Evolutionary conservation across 768 basidiomycete genomes (phyloP).

Genomic region (Macrocybe gigantea): DNA sequence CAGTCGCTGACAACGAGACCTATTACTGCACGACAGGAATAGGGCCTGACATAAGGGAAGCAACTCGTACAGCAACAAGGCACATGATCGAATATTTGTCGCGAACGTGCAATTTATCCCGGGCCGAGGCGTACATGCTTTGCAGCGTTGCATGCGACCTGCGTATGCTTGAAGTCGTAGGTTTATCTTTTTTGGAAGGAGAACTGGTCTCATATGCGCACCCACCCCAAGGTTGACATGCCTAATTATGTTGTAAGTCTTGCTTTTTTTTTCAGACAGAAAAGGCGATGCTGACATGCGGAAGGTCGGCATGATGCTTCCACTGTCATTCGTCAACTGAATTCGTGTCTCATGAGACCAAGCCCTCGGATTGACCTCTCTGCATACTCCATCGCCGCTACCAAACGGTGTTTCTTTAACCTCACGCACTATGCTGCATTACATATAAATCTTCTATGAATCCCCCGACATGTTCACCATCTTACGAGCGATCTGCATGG

Average conservation of each 20-base stretch:
- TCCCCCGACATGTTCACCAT: no score
- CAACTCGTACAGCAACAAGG: constrained; percentile 49
- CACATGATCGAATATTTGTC: constrained; percentile 50
- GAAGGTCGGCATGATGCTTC: constrained; percentile 54
- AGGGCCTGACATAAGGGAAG: constrained; percentile 48
- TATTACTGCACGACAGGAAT: constrained; percentile 54
- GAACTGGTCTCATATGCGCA: background rate
- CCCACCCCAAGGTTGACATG: constrained; percentile 47
- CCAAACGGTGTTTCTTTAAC: no score
- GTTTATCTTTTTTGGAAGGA: constrained; percentile 5
- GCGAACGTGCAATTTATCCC: constrained; percentile 33
- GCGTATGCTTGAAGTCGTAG: constrained; percentile 57
- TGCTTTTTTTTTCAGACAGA: background rate
- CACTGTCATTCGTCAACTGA: constrained; percentile 27
- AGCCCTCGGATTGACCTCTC: no score
- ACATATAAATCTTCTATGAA: no score
- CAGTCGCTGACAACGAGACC: constrained; percentile 13
- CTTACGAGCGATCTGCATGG: no score
- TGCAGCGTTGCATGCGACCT: constrained; percentile 58
- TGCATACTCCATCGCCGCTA: no score
- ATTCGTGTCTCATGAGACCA: no score
- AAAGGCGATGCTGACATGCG: background rate
- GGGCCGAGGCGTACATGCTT: constrained; percentile 54
- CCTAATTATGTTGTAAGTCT: constrained; percentile 53
- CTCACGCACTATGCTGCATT: no score